Percentiles rank a stretch among this genome's conserved stretches.
Conservation (phyloP, 106 monocot genomes). For the Dendrobium huoshanense region DNA sequence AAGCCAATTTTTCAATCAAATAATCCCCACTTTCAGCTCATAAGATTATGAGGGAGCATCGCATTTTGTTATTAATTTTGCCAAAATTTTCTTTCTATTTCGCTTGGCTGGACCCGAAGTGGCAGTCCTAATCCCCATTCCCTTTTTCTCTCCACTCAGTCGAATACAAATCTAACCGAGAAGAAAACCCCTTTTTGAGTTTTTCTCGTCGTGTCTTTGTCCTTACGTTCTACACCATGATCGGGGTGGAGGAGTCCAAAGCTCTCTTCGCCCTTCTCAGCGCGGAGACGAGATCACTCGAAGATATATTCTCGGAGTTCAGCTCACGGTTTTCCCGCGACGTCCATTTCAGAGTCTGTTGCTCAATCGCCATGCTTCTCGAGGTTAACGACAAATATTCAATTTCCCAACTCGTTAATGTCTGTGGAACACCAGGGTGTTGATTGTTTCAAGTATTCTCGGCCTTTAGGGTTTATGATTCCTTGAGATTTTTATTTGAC, state of each 20-base stretch:
- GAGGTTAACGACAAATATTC: slow-evolving; percentile 18
- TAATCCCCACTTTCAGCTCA: no score
- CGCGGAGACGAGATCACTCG: slow-evolving; percentile 30
- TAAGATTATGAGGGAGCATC: no score
- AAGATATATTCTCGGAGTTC: slow-evolving; percentile 41
- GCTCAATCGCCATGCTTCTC: slow-evolving; percentile 27
- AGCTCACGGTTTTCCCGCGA: slow-evolving; percentile 32
- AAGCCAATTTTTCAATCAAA: no score
- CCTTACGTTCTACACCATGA: slow-evolving; percentile 16
- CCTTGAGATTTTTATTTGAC: background rate
- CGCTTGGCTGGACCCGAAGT: no score
- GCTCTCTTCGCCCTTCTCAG: slow-evolving; percentile 23
- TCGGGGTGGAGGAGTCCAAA: slow-evolving; percentile 31
- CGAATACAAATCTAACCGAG: background rate
- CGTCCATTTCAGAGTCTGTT: slow-evolving; percentile 38
- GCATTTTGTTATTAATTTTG: no score
- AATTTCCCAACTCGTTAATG: background rate
- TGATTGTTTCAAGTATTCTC: background rate
- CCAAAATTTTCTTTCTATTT: no score
- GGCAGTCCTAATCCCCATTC: background rate
- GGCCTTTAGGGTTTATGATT: background rate
- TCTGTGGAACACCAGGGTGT: background rate
- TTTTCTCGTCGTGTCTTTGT: background rate
- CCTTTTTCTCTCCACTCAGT: background rate
- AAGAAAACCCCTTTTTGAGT: background rate